Conservation (phyloP, 2,329 filamentous ascomycete species). For the Apiospora marii region DNA sequence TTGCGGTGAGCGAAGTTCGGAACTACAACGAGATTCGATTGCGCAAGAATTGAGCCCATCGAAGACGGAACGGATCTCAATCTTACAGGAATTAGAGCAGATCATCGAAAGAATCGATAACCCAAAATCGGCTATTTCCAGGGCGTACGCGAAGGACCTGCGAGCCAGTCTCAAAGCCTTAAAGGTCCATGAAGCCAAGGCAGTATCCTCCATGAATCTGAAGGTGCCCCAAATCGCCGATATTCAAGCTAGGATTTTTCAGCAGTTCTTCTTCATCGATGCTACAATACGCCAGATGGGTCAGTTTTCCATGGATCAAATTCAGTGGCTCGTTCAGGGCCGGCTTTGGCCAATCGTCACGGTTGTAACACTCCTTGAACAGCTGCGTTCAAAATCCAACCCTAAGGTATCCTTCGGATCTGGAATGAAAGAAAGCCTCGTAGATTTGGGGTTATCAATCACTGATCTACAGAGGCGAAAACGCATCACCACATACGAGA, state of each 20-base stretch:
- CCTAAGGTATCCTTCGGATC: slow-evolving; percentile 39
- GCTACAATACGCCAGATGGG: slow-evolving; percentile 27
- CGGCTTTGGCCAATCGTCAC: slow-evolving; percentile 57
- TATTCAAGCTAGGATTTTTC: slow-evolving; percentile 22
- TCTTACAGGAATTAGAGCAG: slow-evolving; percentile 35
- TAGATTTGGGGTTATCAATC: slow-evolving; percentile 52
- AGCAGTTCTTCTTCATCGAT: slow-evolving; percentile 26
- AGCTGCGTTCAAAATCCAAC: slow-evolving; percentile 48
- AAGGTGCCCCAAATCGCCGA: slow-evolving; percentile 7
- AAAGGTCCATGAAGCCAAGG: slow-evolving; percentile 19
- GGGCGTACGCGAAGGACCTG: slow-evolving; percentile 46
- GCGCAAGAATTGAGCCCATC: background rate
- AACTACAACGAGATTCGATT: background rate
- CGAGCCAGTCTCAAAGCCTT: slow-evolving; percentile 37
- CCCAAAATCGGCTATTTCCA: slow-evolving; percentile 44
- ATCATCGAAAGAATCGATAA: slow-evolving; percentile 43
- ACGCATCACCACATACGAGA: slow-evolving; percentile 48
- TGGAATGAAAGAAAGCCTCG: slow-evolving; percentile 48
- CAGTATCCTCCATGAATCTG: background rate
- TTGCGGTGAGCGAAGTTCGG: background rate
- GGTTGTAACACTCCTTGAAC: slow-evolving; percentile 52
- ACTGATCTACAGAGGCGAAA: slow-evolving; percentile 54
- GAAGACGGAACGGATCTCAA: background rate
- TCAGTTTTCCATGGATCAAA: slow-evolving; percentile 30
- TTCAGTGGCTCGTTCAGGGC: slow-evolving; percentile 50